A percentile compares a stretch with the other conserved stretches of the same genome.
These are phyloP conservation scores for Rhodotorula glutinis DNA, from an alignment of 1,284 basidiomycete genomes.

Conservation along the genomic window DNA sequence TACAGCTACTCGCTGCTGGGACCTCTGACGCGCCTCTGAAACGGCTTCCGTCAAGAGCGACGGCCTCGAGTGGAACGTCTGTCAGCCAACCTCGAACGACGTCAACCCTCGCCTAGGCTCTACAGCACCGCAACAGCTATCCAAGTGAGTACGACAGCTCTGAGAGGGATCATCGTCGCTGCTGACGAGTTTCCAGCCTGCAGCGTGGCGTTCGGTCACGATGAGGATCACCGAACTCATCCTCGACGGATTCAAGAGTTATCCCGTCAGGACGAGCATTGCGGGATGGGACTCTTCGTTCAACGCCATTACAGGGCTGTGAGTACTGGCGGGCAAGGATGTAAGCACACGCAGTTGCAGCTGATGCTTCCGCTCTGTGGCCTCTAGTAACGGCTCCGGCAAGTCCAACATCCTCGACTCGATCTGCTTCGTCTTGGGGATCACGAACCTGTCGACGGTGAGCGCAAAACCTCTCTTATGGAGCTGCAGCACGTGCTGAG, in stretches of 20 bases:
- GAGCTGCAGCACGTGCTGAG: too few relatives aligned
- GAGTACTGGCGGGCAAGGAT: not conserved
- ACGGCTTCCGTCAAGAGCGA: too few relatives aligned
- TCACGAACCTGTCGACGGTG: slow-evolving; percentile 86
- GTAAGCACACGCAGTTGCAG: not conserved
- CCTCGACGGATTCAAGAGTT: slow-evolving; percentile 54
- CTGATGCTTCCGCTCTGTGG: not conserved
- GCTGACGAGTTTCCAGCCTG: too few relatives aligned
- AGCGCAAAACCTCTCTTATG: slow-evolving; percentile 40
- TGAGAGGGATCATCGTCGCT: too few relatives aligned
- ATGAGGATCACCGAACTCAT: slow-evolving; percentile 53
- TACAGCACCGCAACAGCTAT: not conserved
- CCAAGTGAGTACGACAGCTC: too few relatives aligned
- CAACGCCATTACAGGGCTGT: slow-evolving; percentile 52
- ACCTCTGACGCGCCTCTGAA: too few relatives aligned
- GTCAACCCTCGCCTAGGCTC: not conserved
- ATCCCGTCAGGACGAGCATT: slow-evolving; percentile 50
- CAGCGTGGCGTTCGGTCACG: too few relatives aligned
- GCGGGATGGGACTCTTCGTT: slow-evolving; percentile 52
- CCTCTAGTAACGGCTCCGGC: slow-evolving; percentile 55
- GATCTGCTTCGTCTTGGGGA: slow-evolving; percentile 94
- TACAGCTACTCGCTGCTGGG: too few relatives aligned
- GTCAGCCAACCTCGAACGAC: not conserved
- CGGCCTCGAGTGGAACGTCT: too few relatives aligned
- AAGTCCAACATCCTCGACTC: slow-evolving; percentile 98